phyloP scores from a whole-genome alignment of 192 early-diverging fungal genomes.

The Glomus cerebriforme region DNA sequence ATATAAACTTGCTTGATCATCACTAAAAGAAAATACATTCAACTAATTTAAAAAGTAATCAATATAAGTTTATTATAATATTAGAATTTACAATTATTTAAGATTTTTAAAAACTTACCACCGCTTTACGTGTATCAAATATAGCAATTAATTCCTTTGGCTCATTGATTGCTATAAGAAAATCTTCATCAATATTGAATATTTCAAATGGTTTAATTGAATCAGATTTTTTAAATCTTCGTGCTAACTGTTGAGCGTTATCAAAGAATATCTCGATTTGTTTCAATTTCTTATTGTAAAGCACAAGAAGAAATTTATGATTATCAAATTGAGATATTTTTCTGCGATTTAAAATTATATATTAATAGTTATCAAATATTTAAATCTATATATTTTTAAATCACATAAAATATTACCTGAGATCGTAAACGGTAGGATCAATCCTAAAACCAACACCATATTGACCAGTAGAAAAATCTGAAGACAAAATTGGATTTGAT shows the following conservation, averaged over 20 bases:
- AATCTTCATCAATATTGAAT: background rate
- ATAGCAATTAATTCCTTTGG: constrained; percentile 27
- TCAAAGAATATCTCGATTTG: background rate
- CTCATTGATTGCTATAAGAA: constrained; percentile 7
- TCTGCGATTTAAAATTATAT: too few species aligned
- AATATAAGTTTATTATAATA: background rate
- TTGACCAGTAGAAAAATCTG: too few species aligned
- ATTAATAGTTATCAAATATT: too few species aligned
- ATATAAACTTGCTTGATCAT: background rate
- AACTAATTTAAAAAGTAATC: constrained; percentile 19
- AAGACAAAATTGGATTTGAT: background rate
- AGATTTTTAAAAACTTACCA: background rate
- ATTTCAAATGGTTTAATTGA: background rate
- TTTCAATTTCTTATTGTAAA: background rate
- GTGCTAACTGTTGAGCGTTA: background rate
- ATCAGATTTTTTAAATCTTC: background rate
- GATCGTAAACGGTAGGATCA: constrained; percentile 2
- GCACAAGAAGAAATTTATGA: background rate
- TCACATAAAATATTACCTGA: too few species aligned
- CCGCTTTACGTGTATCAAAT: background rate
- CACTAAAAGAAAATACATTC: constrained; percentile 18
- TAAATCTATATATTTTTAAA: too few species aligned
- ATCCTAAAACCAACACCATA: background rate
- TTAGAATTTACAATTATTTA: background rate
- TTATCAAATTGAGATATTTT: background rate